These are phyloP conservation scores for Secale cereale DNA, from an alignment of 176 grass and related monocot species.

Conservation along the genomic window DNA sequence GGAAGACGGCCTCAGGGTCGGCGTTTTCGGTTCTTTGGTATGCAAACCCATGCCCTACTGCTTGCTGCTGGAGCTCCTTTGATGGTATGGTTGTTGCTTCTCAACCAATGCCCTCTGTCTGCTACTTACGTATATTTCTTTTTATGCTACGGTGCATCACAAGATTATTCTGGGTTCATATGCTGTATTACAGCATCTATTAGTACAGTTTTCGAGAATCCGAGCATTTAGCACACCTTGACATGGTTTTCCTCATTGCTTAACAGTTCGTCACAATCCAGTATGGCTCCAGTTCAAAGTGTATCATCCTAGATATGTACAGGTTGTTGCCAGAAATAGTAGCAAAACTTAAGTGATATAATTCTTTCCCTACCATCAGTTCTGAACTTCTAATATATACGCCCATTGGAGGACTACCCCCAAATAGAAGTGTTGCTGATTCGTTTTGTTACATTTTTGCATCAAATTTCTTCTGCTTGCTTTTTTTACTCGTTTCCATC, in stretches of 20 bases:
- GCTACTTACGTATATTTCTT: too few relatives aligned
- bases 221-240: background rate
- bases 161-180: background rate
- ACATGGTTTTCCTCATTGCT: background rate
- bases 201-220: background rate
- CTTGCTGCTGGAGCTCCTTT: conserved; percentile 4
- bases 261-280: background rate
- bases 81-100: background rate
- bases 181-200: background rate
- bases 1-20: background rate
- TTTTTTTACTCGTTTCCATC: too few relatives aligned
- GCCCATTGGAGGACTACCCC: too few relatives aligned
- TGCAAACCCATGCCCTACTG: conserved; percentile 26
- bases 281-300: background rate
- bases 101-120: background rate
- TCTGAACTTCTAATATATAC: too few relatives aligned
- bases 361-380: too few relatives aligned
- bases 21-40: too few relatives aligned
- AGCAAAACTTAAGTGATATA: too few relatives aligned
- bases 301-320: background rate
- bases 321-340: too few relatives aligned
- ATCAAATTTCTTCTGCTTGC: too few relatives aligned
- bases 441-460: too few relatives aligned
- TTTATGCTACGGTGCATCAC: background rate
- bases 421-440: too few relatives aligned